Conservation (phyloP, 768 basidiomycete genomes). For the Kondoa subrosea region DNA sequence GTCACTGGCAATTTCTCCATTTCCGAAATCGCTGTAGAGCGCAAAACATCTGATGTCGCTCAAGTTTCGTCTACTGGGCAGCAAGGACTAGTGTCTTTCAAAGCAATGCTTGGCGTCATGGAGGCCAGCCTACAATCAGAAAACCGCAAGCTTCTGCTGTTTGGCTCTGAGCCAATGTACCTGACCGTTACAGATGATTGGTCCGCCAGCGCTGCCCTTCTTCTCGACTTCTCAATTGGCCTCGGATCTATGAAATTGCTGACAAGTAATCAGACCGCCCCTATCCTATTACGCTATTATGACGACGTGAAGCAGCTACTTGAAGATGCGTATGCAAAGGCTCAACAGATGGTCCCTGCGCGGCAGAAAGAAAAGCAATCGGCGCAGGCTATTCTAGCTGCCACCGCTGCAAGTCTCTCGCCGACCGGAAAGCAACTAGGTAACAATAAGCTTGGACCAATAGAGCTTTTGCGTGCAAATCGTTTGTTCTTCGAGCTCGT, state of each 20-base stretch:
- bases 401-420: not conserved
- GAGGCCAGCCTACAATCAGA: slow-evolving; percentile 12
- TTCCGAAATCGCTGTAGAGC: not conserved
- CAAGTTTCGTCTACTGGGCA: not conserved
- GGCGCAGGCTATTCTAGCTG: not conserved
- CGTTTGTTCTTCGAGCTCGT: slow-evolving; percentile 50
- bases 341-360: slow-evolving; percentile 39
- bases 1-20: slow-evolving; percentile 49
- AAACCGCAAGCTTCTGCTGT: slow-evolving; percentile 12
- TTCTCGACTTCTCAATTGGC: slow-evolving; percentile 55
- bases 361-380: not conserved
- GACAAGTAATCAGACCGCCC: slow-evolving; percentile 57
- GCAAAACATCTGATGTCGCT: too few species aligned
- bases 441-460: not conserved
- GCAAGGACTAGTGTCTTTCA: slow-evolving; percentile 7
- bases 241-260: slow-evolving; percentile 52
- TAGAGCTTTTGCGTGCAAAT: slow-evolving; percentile 42
- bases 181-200: slow-evolving; percentile 68
- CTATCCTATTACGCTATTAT: slow-evolving; percentile 54
- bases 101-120: slow-evolving; percentile 1
- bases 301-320: slow-evolving; percentile 61
- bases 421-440: slow-evolving; percentile 5
- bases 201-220: slow-evolving; percentile 44
- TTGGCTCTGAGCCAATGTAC: slow-evolving; percentile 59
- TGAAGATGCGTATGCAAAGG: slow-evolving; percentile 54